A percentile compares a stretch with the other conserved stretches of the same genome.
phyloP scores from a whole-genome alignment of 106 monocot species.

The Dendrobium nobile region DNA sequence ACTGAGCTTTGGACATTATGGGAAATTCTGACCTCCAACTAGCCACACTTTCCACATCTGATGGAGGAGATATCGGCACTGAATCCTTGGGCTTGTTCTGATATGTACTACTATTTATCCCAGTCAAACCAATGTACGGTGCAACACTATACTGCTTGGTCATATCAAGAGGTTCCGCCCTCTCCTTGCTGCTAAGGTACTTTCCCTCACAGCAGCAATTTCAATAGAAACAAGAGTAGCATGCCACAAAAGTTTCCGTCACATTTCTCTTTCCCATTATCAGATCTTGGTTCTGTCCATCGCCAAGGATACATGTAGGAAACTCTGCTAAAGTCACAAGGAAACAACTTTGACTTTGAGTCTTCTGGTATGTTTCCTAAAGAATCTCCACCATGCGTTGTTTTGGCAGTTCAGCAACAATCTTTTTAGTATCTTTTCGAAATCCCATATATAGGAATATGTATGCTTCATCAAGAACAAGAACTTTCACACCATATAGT shows the following conservation, averaged over 20 bases:
- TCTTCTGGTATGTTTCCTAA: not conserved
- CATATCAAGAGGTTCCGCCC: slow-evolving; percentile 35
- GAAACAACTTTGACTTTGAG: not conserved
- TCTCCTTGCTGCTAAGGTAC: slow-evolving; percentile 19
- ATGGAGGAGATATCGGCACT: slow-evolving; percentile 10
- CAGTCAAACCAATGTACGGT: not conserved
- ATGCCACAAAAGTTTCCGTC: slow-evolving; percentile 43
- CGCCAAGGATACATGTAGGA: slow-evolving; percentile 73
- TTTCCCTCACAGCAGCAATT: slow-evolving; percentile 59
- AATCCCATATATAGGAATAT: slow-evolving; percentile 83
- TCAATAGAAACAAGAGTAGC: slow-evolving; percentile 79
- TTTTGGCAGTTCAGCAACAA: slow-evolving; percentile 68
- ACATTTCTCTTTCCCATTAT: slow-evolving; percentile 14
- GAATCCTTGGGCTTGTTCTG: not conserved
- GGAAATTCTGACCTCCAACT: slow-evolving; percentile 16
- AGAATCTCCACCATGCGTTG: slow-evolving; percentile 27
- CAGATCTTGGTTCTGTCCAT: slow-evolving; percentile 30
- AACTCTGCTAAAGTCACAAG: slow-evolving; percentile 15
- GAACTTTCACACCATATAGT: slow-evolving; percentile 66
- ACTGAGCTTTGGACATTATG: not conserved
- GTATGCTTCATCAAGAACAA: slow-evolving; percentile 85
- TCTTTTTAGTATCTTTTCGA: slow-evolving; percentile 69
- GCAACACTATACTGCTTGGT: slow-evolving; percentile 23
- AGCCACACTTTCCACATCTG: slow-evolving; percentile 9
- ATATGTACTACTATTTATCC: not conserved